Evolutionary conservation across 805 yeast genomes (phyloP), one percentile per base, ranked within the genome.

Genomic region (Spathaspora arborariae): DNA sequence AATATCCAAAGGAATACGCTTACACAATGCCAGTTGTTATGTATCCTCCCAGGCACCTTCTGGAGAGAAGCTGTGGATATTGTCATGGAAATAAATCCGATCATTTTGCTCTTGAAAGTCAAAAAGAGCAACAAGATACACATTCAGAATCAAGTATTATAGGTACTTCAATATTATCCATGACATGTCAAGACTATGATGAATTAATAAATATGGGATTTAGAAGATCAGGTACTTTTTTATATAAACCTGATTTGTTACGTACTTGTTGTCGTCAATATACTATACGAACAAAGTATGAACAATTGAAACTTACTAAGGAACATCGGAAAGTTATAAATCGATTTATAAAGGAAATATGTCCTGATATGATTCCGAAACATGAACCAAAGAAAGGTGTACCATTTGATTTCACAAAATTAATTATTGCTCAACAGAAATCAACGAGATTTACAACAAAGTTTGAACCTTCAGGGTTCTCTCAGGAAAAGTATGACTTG

Each of bases 261-360:
- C 63, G 90, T 35, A 80, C 80, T 37, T 90, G 97, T 59, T 90
- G 97, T 56, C 74, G 91, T 18, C 75, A 82, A 62, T 88, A 80
- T 60, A 84, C 96, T 0, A 87, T 90, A 15, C 63, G 97, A 45
- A 82, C 95, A 0, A 70, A 70, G 19, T 63, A 77, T 15, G 58
- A 57, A 0, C 56, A 62, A 20, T 72, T 82, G 53, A 69, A 71
- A 33, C 61, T 83, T 5, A 65, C 72, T 20, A 88, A 88, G 58
- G 91, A 87, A 42, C 84, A 82, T 46, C 74, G 89, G 34, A 80
- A 82, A 48, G 73, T 75, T 2, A 59, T 88, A 4, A 87, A 85
- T 55, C 70, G 84, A 52, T 85, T 88, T 55, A 74, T 70, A 16
- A 66, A 67, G 24, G 69, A 58, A 9, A 66, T 78, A 10, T 51